phyloP scores from a whole-genome alignment of 345 rosid species.

The Anacardium occidentale region DNA sequence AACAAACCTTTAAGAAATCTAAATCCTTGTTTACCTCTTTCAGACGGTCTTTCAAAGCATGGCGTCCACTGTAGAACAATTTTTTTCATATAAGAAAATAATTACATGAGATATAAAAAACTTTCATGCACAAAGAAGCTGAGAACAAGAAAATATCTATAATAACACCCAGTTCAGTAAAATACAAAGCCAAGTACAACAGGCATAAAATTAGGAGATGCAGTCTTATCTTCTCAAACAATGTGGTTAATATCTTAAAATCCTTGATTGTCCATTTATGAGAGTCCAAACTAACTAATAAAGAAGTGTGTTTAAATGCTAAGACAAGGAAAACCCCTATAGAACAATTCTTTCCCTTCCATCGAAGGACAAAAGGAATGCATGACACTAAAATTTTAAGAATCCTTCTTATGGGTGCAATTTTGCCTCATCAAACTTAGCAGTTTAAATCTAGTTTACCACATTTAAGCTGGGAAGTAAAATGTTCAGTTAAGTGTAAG shows the following conservation, averaged over 20 bases:
- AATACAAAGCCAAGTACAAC: no score
- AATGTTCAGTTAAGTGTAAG: background rate
- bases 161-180: background rate
- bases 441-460: background rate
- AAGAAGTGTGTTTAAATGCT: background rate
- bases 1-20: background rate
- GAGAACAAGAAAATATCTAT: background rate
- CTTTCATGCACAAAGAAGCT: background rate
- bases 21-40: conserved; percentile 54
- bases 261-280: no score
- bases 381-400: background rate
- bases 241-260: no score
- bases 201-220: no score
- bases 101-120: background rate
- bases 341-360: background rate
- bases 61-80: conserved; percentile 72
- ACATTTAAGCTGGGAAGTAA: background rate
- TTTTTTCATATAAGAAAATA: conserved; percentile 12
- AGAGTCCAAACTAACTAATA: background rate
- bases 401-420: background rate
- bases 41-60: conserved; percentile 77
- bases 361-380: background rate
- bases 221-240: no score
- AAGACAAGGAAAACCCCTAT: background rate
- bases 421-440: background rate